Evolutionary conservation across 495 filamentous ascomycete species (phyloP).

Genomic region (Staphylotrichum longicolle): DNA sequence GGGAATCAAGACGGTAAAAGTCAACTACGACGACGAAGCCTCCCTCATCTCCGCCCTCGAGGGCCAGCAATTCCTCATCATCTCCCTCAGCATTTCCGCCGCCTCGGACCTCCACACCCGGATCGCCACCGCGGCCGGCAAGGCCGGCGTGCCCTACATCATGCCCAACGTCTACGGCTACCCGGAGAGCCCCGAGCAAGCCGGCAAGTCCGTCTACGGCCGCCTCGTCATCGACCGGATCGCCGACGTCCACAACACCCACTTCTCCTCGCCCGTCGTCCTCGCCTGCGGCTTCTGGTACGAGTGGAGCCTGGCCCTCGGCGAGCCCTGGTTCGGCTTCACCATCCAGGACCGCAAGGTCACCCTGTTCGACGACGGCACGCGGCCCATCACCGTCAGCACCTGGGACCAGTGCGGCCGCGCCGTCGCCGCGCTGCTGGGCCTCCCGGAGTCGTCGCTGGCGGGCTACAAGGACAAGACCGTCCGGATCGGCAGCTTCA

Average conservation of each 20-base stretch:
- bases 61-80: slow-evolving; percentile 58
- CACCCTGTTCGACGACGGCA: slow-evolving; percentile 39
- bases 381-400: slow-evolving; percentile 32
- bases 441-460: slow-evolving; percentile 46
- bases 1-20: slow-evolving; percentile 35
- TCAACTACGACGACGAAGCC: slow-evolving; percentile 41
- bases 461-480: slow-evolving; percentile 39
- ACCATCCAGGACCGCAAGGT: slow-evolving; percentile 32
- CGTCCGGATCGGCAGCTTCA: slow-evolving; percentile 45
- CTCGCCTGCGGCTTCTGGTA: slow-evolving; percentile 51
- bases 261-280: slow-evolving; percentile 31
- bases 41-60: slow-evolving; percentile 43
- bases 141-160: slow-evolving; percentile 59
- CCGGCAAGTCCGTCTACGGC: too few relatives aligned
- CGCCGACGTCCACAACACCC: slow-evolving; percentile 41
- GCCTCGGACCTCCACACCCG: slow-evolving; percentile 38
- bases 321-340: slow-evolving; percentile 35
- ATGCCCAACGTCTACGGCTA: slow-evolving; percentile 58
- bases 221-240: neutral
- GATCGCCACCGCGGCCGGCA: slow-evolving; percentile 57
- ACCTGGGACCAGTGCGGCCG: slow-evolving; percentile 47
- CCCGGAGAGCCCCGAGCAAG: neutral
- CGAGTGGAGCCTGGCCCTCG: slow-evolving; percentile 41
- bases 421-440: slow-evolving; percentile 41
- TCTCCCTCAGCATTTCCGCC: slow-evolving; percentile 45